Conservation (phyloP, 73 alveolate species). For the Urostyla sp. region DNA sequence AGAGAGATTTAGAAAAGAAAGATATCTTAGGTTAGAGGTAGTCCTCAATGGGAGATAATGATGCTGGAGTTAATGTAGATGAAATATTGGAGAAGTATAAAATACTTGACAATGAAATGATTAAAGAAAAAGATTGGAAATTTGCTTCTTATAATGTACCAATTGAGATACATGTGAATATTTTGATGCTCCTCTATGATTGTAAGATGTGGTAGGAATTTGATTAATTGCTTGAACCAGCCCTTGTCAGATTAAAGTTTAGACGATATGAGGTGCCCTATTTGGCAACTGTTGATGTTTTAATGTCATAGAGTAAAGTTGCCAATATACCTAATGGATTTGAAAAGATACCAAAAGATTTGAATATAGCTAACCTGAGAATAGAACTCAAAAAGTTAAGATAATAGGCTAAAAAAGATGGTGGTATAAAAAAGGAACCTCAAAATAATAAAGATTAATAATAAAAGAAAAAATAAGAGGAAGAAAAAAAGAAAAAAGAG, state of each 20-base stretch:
- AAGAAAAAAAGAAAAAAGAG: slow-evolving; percentile 82
- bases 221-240: slow-evolving; percentile 83
- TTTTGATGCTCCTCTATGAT: slow-evolving; percentile 92
- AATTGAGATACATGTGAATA: slow-evolving; percentile 93
- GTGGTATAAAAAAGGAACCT: slow-evolving; percentile 80
- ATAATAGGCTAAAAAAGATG: slow-evolving; percentile 73
- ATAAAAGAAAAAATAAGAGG: slow-evolving; percentile 66
- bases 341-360: slow-evolving; percentile 93
- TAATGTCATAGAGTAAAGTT: slow-evolving; percentile 88
- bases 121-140: slow-evolving; percentile 92
- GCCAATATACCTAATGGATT: slow-evolving; percentile 96
- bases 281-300: slow-evolving; percentile 90
- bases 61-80: slow-evolving; percentile 85
- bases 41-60: slow-evolving; percentile 71
- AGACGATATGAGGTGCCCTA: slow-evolving; percentile 96
- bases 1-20: slow-evolving; percentile 84
- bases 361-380: slow-evolving; percentile 90
- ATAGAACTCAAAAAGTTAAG: slow-evolving; percentile 86
- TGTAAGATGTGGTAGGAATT: slow-evolving; percentile 88
- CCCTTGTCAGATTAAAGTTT: slow-evolving; percentile 89
- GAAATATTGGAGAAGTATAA: slow-evolving; percentile 90
- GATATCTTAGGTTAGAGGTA: too few species aligned
- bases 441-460: slow-evolving; percentile 83
- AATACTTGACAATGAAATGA: slow-evolving; percentile 88
- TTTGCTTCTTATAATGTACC: slow-evolving; percentile 90